phyloP scores from a whole-genome alignment of 805 yeast genomes.

The Saturnispora mendoncae region DNA sequence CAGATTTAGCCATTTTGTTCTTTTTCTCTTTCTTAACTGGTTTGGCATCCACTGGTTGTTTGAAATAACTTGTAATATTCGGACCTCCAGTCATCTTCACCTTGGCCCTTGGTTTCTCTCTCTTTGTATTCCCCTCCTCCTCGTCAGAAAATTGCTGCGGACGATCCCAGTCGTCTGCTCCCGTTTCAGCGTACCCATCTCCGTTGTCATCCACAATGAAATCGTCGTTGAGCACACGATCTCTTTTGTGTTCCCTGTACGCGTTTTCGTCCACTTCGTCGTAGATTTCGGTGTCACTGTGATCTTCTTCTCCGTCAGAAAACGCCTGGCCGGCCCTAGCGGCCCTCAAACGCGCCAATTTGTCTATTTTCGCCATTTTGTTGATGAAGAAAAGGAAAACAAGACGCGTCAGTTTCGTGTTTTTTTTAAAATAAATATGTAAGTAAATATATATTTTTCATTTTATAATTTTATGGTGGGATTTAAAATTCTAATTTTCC shows the following conservation, averaged over 20 bases:
- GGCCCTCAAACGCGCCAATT: conserved; percentile 52
- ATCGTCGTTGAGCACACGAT: conserved; percentile 78
- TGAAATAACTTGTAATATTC: conserved; percentile 32
- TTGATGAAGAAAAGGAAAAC: not conserved
- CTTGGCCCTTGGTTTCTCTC: conserved; percentile 27
- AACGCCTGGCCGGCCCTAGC: conserved; percentile 54
- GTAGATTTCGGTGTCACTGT: conserved; percentile 55
- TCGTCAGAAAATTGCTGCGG: conserved; percentile 32
- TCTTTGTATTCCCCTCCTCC: conserved; percentile 26
- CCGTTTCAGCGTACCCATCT: conserved; percentile 88
- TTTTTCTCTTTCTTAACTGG: conserved; percentile 19
- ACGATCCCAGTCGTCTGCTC: conserved; percentile 81
- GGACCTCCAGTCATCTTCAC: conserved; percentile 16
- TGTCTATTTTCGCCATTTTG: conserved; percentile 27
- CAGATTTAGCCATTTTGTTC: conserved; percentile 29
- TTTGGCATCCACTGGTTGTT: conserved; percentile 21
- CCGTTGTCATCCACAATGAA: conserved; percentile 93
- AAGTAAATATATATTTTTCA: not conserved
- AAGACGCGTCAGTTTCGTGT: not conserved
- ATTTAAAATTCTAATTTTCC: not conserved
- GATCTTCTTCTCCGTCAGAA: conserved; percentile 32
- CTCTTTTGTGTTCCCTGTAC: conserved; percentile 66
- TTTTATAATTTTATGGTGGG: not conserved
- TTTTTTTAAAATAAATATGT: not conserved
- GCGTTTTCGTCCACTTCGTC: conserved; percentile 82